These are phyloP conservation scores for Pisolithus microcarpus DNA, from an alignment of 768 basidiomycete genomes.

Conservation along the genomic window DNA sequence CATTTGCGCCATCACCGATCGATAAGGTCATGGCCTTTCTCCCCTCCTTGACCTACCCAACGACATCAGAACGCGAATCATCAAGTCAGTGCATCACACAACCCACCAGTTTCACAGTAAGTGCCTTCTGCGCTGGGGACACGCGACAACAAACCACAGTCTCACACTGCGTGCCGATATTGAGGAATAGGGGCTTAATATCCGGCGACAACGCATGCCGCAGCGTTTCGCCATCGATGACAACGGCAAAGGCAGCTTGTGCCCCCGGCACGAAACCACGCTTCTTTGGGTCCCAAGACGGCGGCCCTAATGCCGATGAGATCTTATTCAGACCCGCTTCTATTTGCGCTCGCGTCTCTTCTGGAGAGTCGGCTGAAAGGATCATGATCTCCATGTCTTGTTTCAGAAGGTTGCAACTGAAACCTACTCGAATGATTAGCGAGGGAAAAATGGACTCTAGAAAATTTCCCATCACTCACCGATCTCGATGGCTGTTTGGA, in stretches of 20 bases:
- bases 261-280: constrained; percentile 63
- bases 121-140: constrained; percentile 95
- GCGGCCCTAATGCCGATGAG: constrained; percentile 76
- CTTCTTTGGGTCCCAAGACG: constrained; percentile 49
- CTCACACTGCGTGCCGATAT: constrained; percentile 91
- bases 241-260: constrained; percentile 80
- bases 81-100: neutral
- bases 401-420: constrained; percentile 91
- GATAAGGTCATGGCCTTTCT: constrained; percentile 93
- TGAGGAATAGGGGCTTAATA: constrained; percentile 82
- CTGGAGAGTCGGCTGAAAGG: constrained; percentile 73
- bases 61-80: constrained; percentile 2
- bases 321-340: constrained; percentile 94
- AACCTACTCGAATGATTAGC: constrained; percentile 35
- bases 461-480: constrained; percentile 30
- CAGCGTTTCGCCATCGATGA: constrained; percentile 94
- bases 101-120: constrained; percentile 85
- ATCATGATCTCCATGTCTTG: constrained; percentile 97
- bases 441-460: neutral
- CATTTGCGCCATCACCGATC: constrained; percentile 96
- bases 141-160: constrained; percentile 98
- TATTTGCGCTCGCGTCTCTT: constrained; percentile 75
- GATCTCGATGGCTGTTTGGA: constrained; percentile 98
- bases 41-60: constrained; percentile 81
- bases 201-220: constrained; percentile 69